phyloP scores from a whole-genome alignment of 805 yeast genomes.

The Saccharomycopsis babjevae region DNA sequence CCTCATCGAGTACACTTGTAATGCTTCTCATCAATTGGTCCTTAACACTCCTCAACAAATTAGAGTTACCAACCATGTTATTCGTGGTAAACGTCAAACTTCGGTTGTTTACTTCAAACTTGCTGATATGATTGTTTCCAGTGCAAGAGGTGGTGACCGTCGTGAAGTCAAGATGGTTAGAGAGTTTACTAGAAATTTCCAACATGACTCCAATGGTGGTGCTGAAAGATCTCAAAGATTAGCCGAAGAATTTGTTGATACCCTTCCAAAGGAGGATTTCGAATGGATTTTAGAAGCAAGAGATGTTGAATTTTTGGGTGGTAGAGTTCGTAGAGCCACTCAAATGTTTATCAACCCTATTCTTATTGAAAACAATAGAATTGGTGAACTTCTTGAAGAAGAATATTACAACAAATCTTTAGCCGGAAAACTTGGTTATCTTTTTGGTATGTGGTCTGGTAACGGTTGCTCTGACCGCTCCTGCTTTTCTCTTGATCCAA shows the following conservation, averaged over 20 bases:
- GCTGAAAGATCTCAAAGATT: constrained; percentile 19
- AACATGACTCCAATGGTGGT: constrained; percentile 21
- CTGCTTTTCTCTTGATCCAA: constrained; percentile 25
- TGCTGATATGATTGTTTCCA: constrained; percentile 5
- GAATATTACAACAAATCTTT: constrained; percentile 19
- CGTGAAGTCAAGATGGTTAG: constrained; percentile 21
- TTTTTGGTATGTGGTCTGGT: constrained; percentile 35
- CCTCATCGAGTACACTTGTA: constrained; percentile 26
- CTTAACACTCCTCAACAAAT: constrained; percentile 27
- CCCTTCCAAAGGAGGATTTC: constrained; percentile 19
- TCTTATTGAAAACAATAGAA: constrained; percentile 25
- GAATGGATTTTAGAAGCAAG: constrained; percentile 34
- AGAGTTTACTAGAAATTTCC: constrained; percentile 21
- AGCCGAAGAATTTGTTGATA: constrained; percentile 22
- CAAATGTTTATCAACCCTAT: constrained; percentile 30
- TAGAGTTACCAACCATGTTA: constrained; percentile 13
- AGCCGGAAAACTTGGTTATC: constrained; percentile 28
- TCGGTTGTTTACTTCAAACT: constrained; percentile 23
- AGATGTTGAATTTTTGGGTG: constrained; percentile 25
- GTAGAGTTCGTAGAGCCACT: constrained; percentile 26
- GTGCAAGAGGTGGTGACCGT: neutral
- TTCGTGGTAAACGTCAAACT: constrained; percentile 19
- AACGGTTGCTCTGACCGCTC: constrained; percentile 25
- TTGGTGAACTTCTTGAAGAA: constrained; percentile 24
- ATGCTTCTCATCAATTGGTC: constrained; percentile 32